Evolutionary conservation across 805 yeast genomes (phyloP).

Genomic region (Candida insectalens): DNA sequence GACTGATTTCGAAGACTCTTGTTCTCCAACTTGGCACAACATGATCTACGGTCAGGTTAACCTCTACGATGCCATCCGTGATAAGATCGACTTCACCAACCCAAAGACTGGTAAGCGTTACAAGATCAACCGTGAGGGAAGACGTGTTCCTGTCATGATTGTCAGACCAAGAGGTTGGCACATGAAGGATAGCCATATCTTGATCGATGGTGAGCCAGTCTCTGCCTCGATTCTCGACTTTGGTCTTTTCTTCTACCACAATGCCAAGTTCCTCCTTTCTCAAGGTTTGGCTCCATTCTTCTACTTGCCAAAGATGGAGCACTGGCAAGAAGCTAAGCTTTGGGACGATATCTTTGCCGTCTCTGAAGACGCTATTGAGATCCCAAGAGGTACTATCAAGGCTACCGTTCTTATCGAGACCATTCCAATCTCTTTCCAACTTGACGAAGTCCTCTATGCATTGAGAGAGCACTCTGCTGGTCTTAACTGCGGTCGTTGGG

Average conservation of each 20-base stretch:
- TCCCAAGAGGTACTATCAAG: conserved; percentile 69
- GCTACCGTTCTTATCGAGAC: conserved; percentile 81
- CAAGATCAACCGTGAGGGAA: conserved; percentile 32
- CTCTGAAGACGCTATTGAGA: conserved; percentile 60
- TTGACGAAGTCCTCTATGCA: conserved; percentile 76
- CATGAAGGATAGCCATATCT: conserved; percentile 62
- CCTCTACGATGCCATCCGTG: conserved; percentile 66
- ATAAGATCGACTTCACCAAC: conserved; percentile 44
- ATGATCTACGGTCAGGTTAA: conserved; percentile 76
- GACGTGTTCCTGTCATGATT: conserved; percentile 65
- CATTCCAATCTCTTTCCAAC: conserved; percentile 77
- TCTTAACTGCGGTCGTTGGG: conserved; percentile 86
- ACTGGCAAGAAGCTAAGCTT: conserved; percentile 69
- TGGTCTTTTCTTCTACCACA: conserved; percentile 69
- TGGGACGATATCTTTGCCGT: conserved; percentile 78
- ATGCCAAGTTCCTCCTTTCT: conserved; percentile 50
- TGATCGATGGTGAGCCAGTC: conserved; percentile 67
- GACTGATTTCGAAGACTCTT: conserved; percentile 82
- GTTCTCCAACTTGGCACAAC: conserved; percentile 78
- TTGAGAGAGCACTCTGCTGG: conserved; percentile 72
- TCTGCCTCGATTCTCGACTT: conserved; percentile 73
- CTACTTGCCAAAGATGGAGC: conserved; percentile 81
- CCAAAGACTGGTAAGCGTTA: conserved; percentile 28
- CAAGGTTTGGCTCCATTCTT: conserved; percentile 75
- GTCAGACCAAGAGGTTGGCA: conserved; percentile 91